A percentile compares a stretch with the other conserved stretches of the same genome.
Conservation (phyloP, 2,329 filamentous ascomycete species). For the Coniochaeta sp. region DNA sequence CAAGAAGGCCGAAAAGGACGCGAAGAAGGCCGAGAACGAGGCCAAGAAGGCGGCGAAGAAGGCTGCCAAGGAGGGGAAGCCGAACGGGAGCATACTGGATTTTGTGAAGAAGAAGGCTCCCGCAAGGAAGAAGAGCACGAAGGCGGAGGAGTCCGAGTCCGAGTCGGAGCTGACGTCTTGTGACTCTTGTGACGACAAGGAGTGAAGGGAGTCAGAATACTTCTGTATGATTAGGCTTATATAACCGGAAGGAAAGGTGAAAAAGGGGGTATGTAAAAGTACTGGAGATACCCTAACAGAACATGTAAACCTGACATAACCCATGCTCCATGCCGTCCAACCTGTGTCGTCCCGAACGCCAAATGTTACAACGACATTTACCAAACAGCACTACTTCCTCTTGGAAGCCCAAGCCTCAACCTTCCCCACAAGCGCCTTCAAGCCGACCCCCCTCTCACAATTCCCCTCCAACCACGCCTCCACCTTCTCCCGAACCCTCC, state of each 20-base stretch:
- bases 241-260: too few relatives aligned
- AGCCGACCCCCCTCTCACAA: conserved; percentile 70
- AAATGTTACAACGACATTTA: background rate
- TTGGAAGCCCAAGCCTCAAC: conserved; percentile 44
- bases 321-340: conserved; percentile 2
- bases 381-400: conserved; percentile 15
- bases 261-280: conserved; percentile 5
- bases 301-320: background rate
- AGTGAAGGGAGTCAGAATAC: background rate
- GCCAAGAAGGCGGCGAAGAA: conserved; percentile 20
- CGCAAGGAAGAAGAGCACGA: conserved; percentile 23
- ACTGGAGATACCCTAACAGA: conserved; percentile 4
- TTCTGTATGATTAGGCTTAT: background rate
- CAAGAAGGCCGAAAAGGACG: conserved; percentile 59
- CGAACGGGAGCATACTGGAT: conserved; percentile 5
- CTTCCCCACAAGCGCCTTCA: conserved; percentile 64
- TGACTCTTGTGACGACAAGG: background rate
- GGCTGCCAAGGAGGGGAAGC: conserved; percentile 15
- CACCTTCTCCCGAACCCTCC: conserved; percentile 66
- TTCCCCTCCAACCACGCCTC: conserved; percentile 75
- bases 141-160: conserved; percentile 12
- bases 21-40: conserved; percentile 32
- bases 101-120: conserved; percentile 18
- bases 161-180: conserved; percentile 5
- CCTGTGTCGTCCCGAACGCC: background rate